These are phyloP conservation scores for Blastobotrys persicus DNA, from an alignment of 1,139 yeast species.

Conservation along the genomic window DNA sequence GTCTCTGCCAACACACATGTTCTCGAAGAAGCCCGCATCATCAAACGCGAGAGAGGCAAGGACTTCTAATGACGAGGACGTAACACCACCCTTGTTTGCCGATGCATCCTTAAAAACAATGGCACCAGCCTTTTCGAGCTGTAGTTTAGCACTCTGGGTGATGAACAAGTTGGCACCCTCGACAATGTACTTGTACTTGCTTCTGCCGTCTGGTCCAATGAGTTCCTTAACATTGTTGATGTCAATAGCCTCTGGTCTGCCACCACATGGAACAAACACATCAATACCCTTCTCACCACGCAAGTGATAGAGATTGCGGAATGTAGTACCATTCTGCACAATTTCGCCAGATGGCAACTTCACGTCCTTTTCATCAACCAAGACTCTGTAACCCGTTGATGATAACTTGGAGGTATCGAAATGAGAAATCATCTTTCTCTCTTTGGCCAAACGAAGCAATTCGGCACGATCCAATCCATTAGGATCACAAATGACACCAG, in stretches of 20 bases:
- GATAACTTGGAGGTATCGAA: conserved; percentile 69
- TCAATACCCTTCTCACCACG: conserved; percentile 64
- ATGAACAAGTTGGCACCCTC: conserved; percentile 97
- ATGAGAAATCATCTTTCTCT: conserved; percentile 70
- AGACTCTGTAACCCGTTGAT: conserved; percentile 71
- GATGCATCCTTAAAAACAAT: conserved; percentile 92
- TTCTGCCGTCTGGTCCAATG: conserved; percentile 76
- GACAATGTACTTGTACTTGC: conserved; percentile 81
- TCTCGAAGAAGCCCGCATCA: conserved; percentile 70
- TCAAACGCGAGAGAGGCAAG: conserved; percentile 90
- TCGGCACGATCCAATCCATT: conserved; percentile 81
- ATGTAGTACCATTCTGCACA: conserved; percentile 83
- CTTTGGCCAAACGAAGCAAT: conserved; percentile 72
- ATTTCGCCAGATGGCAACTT: conserved; percentile 72
- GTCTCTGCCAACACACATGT: conserved; percentile 65
- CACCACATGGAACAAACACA: conserved; percentile 97
- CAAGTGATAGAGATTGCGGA: conserved; percentile 88
- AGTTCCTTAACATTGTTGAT: conserved; percentile 74
- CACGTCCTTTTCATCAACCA: conserved; percentile 82
- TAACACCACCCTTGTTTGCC: conserved; percentile 97
- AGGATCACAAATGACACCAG: conserved; percentile 93
- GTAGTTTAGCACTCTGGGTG: conserved; percentile 88
- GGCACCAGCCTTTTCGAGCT: conserved; percentile 83
- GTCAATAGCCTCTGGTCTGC: conserved; percentile 96
- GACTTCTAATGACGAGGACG: conserved; percentile 93